Evolutionary conservation across 192 early-diverging fungal genomes (phyloP), one percentile per base, ranked within the genome.

Genomic region (Thoreauomyces humboldtii): DNA sequence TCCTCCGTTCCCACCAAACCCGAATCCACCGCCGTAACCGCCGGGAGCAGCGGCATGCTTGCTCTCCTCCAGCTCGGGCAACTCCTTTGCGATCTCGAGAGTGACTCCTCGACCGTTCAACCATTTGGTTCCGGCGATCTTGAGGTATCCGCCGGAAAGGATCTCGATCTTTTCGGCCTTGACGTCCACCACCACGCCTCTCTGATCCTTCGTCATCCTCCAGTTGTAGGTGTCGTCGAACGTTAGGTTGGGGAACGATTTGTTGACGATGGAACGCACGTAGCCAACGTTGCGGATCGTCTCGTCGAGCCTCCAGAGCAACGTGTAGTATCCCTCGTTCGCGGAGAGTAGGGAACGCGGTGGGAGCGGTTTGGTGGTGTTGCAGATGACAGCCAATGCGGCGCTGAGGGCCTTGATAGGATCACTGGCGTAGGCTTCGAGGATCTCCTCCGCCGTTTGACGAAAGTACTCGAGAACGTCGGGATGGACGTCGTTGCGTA

Each of bases 171-270:
- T 88, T 33, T 75, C 71, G 1, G 84, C 73, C 27, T 75, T 73
- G 25, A 98, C 74, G 81, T 98, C 95, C 41, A 90, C 91, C n/a
- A 93, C 89, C 24, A 91, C 90, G 42, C 92, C 89, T 63, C 36
- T 78, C 59, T 75, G 81, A 44, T 96, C 95, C 59, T 85, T 89
- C 61, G 82, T 86, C 80, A 95, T 89, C 38, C 91, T 81, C 91
- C 91, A 95, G 51, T 80, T 78, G 55, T 76, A 81, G 52, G 89
- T 85, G 65, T 91, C 91, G 48, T 87, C 88, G 34, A 87, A 91
- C 4, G 72, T 67, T 21, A 98, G 70, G 32, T 77, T 80, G 7
- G 91, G 89, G 67, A 86, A 87, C 55, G 82, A 65, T 25, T 86
- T 85, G 61, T 80, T 83, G 35, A 93, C 63, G 33, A 89, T 88